Percentiles rank a stretch among this genome's conserved stretches.
phyloP scores from a whole-genome alignment of 1,139 yeast genomes.

The Geotrichum phurueaensis region DNA sequence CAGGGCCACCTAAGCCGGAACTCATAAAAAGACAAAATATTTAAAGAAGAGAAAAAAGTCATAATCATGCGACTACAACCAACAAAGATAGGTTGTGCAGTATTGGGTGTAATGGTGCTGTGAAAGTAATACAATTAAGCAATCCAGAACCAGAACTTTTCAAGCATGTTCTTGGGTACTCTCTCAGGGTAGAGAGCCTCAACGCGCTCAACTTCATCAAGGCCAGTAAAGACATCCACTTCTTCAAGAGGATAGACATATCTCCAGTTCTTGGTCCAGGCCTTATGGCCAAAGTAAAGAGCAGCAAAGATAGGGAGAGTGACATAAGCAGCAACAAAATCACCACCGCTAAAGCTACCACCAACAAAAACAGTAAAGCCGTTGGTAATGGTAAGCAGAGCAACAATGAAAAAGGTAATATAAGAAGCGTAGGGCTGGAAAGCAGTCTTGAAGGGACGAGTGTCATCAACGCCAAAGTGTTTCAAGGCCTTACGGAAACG shows the following conservation, averaged over 20 bases:
- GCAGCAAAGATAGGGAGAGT: conserved; percentile 46
- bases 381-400: conserved; percentile 52
- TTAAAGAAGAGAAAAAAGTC: not conserved
- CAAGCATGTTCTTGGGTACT: conserved; percentile 36
- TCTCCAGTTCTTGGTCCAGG: conserved; percentile 43
- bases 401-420: conserved; percentile 42
- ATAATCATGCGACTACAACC: not conserved
- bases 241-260: conserved; percentile 39
- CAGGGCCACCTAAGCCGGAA: not conserved
- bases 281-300: conserved; percentile 48
- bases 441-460: conserved; percentile 41
- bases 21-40: not conserved
- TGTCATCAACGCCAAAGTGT: conserved; percentile 25
- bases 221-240: conserved; percentile 47
- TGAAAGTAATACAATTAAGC: conserved; percentile 21
- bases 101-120: not conserved
- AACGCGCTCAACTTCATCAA: conserved; percentile 47
- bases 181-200: conserved; percentile 37
- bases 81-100: not conserved
- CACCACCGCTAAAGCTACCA: conserved; percentile 45
- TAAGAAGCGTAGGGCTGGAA: conserved; percentile 47
- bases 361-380: conserved; percentile 61
- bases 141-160: conserved; percentile 43
- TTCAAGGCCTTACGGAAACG: conserved; percentile 51
- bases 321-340: conserved; percentile 49